These are phyloP conservation scores for Tolypocladium endophyticum DNA, from an alignment of 2,329 filamentous ascomycete genomes.

Conservation along the genomic window DNA sequence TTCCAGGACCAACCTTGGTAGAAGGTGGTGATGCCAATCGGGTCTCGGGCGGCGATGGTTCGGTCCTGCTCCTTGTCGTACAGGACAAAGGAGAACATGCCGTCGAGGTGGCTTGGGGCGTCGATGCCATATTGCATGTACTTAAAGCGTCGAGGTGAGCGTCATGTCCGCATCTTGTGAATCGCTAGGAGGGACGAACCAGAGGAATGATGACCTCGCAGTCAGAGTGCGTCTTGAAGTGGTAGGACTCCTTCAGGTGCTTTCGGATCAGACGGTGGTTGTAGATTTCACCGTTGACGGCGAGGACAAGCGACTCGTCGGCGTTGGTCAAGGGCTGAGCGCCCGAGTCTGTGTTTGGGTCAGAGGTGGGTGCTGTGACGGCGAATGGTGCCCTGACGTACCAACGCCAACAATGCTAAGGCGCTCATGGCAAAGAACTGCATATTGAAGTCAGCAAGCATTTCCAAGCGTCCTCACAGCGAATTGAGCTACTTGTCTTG, in stretches of 20 bases:
- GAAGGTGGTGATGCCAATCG: conserved; percentile 93
- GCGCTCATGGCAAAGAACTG: conserved; percentile 93
- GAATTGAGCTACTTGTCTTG: conserved; percentile 66
- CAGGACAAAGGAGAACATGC: conserved; percentile 99
- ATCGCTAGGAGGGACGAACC: conserved; percentile 42
- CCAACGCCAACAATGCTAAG: conserved; percentile 95
- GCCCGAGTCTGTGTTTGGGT: conserved; percentile 60
- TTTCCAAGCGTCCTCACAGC: background rate
- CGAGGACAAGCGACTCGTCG: conserved; percentile 77
- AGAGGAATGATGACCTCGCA: conserved; percentile 98
- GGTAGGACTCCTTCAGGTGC: conserved; percentile 69
- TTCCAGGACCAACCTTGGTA: conserved; percentile 88
- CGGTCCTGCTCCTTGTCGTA: conserved; percentile 94
- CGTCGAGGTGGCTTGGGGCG: conserved; percentile 86
- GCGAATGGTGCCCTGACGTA: conserved; percentile 32
- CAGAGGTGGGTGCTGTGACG: conserved; percentile 5
- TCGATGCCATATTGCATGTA: conserved; percentile 90
- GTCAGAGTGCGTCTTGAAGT: conserved; percentile 98
- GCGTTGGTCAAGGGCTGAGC: conserved; percentile 92
- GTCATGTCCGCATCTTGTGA: background rate
- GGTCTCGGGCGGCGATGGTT: conserved; percentile 86
- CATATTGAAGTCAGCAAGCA: conserved; percentile 16
- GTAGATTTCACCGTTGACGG: conserved; percentile 99
- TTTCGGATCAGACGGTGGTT: conserved; percentile 96
- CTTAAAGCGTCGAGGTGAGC: conserved; percentile 28